A percentile compares a stretch with the other conserved stretches of the same genome.
phyloP scores from a whole-genome alignment of 306 rosid species.

The Hippophae tibetana region DNA sequence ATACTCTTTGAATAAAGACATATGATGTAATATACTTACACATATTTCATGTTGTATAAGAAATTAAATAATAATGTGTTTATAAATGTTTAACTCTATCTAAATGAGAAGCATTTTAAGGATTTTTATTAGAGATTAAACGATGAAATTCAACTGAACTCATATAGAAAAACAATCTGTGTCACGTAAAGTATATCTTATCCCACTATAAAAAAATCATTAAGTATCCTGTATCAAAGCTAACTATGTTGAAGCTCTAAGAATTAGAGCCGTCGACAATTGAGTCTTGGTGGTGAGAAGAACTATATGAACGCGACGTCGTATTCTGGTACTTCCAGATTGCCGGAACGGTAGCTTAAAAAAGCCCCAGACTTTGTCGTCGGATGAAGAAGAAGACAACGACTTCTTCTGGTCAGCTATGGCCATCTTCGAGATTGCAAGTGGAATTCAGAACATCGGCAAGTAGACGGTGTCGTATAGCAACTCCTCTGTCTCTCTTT shows the following conservation, averaged over 20 bases:
- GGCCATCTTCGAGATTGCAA: conserved; percentile 36
- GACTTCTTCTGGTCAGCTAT: conserved; percentile 59
- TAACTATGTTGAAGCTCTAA: conserved; percentile 29
- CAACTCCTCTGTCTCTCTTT: neutral
- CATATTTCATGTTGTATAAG: too few relatives aligned
- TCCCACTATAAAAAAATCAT: too few relatives aligned
- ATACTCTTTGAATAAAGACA: too few relatives aligned
- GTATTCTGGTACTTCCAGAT: conserved; percentile 27
- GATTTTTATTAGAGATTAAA: too few relatives aligned
- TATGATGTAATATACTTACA: too few relatives aligned
- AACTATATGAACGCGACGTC: conserved; percentile 24
- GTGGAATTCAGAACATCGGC: conserved; percentile 23
- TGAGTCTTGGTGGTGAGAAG: conserved; percentile 27
- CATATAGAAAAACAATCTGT: too few relatives aligned
- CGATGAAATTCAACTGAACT: too few relatives aligned
- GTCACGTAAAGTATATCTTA: too few relatives aligned
- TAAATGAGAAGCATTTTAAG: too few relatives aligned
- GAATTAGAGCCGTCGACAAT: conserved; percentile 43
- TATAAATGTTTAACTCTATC: too few relatives aligned
- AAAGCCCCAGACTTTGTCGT: conserved; percentile 83
- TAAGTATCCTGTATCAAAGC: too few relatives aligned
- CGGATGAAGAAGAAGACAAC: conserved; percentile 59
- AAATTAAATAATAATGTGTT: too few relatives aligned
- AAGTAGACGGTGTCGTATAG: conserved; percentile 1
- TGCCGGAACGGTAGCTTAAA: conserved; percentile 70